Percentiles rank a stretch among this genome's conserved stretches.
Conservation (phyloP, 805 yeast species). For the Saccharomycopsis amapae region DNA sequence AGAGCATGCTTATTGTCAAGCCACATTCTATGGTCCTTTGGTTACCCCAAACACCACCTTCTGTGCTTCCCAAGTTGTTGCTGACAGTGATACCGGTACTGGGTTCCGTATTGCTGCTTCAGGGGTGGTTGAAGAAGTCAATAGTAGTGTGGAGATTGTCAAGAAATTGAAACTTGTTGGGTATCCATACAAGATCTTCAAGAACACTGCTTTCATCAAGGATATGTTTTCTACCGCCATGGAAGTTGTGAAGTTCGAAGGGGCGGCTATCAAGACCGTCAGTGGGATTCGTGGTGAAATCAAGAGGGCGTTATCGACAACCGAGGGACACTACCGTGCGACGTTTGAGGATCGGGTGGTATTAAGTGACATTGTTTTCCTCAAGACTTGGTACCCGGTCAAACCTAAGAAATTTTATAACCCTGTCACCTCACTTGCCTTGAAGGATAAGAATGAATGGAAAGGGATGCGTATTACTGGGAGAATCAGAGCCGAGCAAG, state of each 20-base stretch:
- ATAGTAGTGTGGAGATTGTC: slow-evolving; percentile 84
- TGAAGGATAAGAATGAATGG: slow-evolving; percentile 80
- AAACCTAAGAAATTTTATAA: slow-evolving; percentile 85
- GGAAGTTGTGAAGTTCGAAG: slow-evolving; percentile 97
- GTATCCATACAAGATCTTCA: slow-evolving; percentile 85
- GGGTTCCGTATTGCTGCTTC: slow-evolving; percentile 95
- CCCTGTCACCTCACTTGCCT: slow-evolving; percentile 86
- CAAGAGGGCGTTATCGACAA: slow-evolving; percentile 86
- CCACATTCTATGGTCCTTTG: slow-evolving; percentile 93
- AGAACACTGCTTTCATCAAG: slow-evolving; percentile 93
- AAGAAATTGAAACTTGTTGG: slow-evolving; percentile 95
- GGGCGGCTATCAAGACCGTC: slow-evolving; percentile 93
- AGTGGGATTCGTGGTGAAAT: slow-evolving; percentile 98
- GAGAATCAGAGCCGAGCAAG: slow-evolving; percentile 73
- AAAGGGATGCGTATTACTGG: slow-evolving; percentile 95
- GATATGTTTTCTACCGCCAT: slow-evolving; percentile 90
- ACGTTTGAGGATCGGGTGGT: slow-evolving; percentile 93
- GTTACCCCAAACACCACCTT: slow-evolving; percentile 97
- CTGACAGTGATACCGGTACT: slow-evolving; percentile 76
- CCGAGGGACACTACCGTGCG: slow-evolving; percentile 94
- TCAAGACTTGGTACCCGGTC: slow-evolving; percentile 97
- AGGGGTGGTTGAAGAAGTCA: slow-evolving; percentile 91
- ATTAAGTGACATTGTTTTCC: slow-evolving; percentile 80
- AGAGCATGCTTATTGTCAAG: slow-evolving; percentile 94
- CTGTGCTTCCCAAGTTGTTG: slow-evolving; percentile 88